Evolutionary conservation across 106 monocot species (phyloP).

Genomic region (Platanthera zijinensis): DNA sequence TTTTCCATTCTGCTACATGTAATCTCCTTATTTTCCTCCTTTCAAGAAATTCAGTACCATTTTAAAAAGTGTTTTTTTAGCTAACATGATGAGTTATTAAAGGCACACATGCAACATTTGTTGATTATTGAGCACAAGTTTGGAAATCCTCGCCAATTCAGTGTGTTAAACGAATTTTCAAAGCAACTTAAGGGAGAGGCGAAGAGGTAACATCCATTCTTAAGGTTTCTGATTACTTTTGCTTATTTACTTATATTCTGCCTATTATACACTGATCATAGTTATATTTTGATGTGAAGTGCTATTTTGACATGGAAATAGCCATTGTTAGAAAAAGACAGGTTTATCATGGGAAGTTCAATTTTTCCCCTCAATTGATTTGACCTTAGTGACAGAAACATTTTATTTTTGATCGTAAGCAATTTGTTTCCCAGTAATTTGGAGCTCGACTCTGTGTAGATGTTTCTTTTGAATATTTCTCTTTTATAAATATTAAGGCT

Average conservation of each 20-base stretch:
- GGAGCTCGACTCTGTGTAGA: not conserved
- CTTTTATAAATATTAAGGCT: not conserved
- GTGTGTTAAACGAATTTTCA: slow-evolving; percentile 82
- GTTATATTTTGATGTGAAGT: not conserved
- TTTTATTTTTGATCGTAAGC: not conserved
- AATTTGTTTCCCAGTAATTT: not conserved
- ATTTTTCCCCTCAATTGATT: not conserved
- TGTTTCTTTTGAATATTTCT: not conserved
- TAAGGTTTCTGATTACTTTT: not conserved
- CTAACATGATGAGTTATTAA: not conserved
- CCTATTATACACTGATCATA: not conserved
- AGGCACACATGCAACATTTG: slow-evolving; percentile 14
- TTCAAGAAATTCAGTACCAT: not conserved
- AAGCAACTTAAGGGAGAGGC: slow-evolving; percentile 85
- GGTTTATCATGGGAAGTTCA: not conserved
- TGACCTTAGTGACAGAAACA: not conserved
- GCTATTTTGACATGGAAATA: not conserved
- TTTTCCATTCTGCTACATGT: not conserved
- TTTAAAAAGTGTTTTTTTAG: not conserved
- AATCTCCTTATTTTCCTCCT: not conserved
- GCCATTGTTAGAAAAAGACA: not conserved
- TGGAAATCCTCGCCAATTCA: slow-evolving; percentile 42
- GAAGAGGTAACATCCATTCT: slow-evolving; percentile 35
- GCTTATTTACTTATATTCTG: not conserved
- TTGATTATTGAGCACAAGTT: slow-evolving; percentile 9